A percentile compares a stretch with the other conserved stretches of the same genome.
These are phyloP conservation scores for Schizopora paradoxa DNA, from an alignment of 1,284 basidiomycete genomes.

Conservation along the genomic window DNA sequence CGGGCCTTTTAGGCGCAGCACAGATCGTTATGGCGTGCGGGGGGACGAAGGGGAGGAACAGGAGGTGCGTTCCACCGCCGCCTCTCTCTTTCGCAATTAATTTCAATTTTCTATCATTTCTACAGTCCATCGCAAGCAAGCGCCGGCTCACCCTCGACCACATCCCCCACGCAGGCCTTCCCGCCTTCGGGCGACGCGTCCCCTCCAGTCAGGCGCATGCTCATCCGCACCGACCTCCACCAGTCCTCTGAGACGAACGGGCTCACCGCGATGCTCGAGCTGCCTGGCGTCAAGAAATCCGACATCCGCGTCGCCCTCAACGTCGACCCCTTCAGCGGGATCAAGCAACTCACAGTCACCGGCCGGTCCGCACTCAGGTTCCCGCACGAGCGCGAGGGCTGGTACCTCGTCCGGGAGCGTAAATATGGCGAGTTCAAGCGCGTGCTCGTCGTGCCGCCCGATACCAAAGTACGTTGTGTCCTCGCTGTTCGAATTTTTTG, in stretches of 20 bases:
- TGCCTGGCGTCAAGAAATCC: conserved; percentile 52
- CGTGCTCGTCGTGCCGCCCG: conserved; percentile 49
- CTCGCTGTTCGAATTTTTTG: neutral
- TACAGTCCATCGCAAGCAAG: too few species aligned
- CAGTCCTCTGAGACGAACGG: conserved; percentile 41
- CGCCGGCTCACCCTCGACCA: too few species aligned
- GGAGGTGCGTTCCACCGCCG: neutral
- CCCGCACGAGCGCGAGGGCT: conserved; percentile 22
- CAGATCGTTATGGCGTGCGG: conserved; percentile 1
- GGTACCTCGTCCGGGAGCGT: conserved; percentile 39
- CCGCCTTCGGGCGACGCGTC: conserved; percentile 1
- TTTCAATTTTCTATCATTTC: neutral
- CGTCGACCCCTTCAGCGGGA: conserved; percentile 48
- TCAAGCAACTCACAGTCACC: conserved; percentile 48
- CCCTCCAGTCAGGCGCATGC: conserved; percentile 16
- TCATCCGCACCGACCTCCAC: conserved; percentile 50
- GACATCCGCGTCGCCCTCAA: conserved; percentile 50
- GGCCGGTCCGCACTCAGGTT: conserved; percentile 37
- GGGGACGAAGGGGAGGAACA: neutral
- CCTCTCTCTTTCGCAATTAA: neutral
- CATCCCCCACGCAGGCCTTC: conserved; percentile 4
- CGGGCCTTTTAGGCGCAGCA: neutral
- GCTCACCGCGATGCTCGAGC: conserved; percentile 53
- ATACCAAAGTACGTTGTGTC: conserved; percentile 44
- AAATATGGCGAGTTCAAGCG: conserved; percentile 48